A percentile compares a stretch with the other conserved stretches of the same genome.
phyloP scores from a whole-genome alignment of 352 stramenopile species.

The Phytophthora melonis region DNA sequence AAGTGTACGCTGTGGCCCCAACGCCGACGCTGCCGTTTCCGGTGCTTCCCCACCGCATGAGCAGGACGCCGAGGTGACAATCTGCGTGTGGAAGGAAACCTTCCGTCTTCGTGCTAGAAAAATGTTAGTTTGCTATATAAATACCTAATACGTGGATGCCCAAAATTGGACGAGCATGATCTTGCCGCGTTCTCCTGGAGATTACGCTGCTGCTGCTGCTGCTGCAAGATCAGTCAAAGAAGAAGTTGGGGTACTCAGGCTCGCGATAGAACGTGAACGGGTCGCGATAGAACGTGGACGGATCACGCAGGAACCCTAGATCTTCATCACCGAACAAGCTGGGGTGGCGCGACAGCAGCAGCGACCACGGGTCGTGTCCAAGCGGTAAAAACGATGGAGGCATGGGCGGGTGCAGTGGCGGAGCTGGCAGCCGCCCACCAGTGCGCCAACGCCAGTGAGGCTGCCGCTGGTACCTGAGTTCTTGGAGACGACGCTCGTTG shows the following conservation, averaged over 20 bases:
- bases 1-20: slow-evolving; percentile 23
- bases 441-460: slow-evolving; percentile 22
- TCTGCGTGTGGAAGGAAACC: slow-evolving; percentile 11
- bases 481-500: slow-evolving; percentile 12
- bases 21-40: slow-evolving; percentile 25
- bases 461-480: slow-evolving; percentile 14
- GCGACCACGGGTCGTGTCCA: slow-evolving; percentile 14
- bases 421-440: slow-evolving; percentile 17
- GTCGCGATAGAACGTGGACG: slow-evolving; percentile 22
- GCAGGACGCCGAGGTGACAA: background rate
- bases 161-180: slow-evolving; percentile 23
- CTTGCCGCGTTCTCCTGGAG: background rate
- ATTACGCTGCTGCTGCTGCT: background rate
- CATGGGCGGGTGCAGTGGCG: slow-evolving; percentile 19
- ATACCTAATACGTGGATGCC: slow-evolving; percentile 16
- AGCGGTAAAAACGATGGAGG: slow-evolving; percentile 34
- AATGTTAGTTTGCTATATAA: slow-evolving; percentile 17
- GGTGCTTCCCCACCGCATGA: slow-evolving; percentile 37
- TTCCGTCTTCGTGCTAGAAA: slow-evolving; percentile 13
- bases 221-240: slow-evolving; percentile 5
- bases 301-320: slow-evolving; percentile 17
- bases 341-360: slow-evolving; percentile 16
- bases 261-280: slow-evolving; percentile 27
- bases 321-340: slow-evolving; percentile 28
- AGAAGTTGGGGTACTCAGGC: slow-evolving; percentile 17